These are phyloP conservation scores for Neopestalotiopsis rosae DNA, from an alignment of 2,329 filamentous ascomycete genomes.

Conservation along the genomic window DNA sequence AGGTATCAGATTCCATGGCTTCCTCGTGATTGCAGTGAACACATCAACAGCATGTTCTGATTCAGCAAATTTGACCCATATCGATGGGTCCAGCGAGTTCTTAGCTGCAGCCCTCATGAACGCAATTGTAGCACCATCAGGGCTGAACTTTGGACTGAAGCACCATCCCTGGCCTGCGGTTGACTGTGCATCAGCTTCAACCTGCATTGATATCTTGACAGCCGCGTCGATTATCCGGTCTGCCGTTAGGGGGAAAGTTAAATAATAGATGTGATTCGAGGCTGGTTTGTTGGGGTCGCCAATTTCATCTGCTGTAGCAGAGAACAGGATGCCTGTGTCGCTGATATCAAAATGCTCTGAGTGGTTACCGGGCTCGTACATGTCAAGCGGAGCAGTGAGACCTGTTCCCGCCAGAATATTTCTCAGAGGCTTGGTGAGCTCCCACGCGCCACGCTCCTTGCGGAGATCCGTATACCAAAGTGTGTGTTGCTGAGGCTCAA, in stretches of 20 bases:
- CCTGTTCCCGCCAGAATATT: background rate
- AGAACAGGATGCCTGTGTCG: background rate
- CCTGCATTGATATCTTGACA: slow-evolving; percentile 28
- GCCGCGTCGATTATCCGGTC: slow-evolving; percentile 25
- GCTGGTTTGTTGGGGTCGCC: background rate
- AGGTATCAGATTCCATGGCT: slow-evolving; percentile 35
- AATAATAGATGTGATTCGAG: slow-evolving; percentile 39
- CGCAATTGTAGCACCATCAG: slow-evolving; percentile 40
- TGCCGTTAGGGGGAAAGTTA: slow-evolving; percentile 38
- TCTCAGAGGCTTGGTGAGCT: background rate
- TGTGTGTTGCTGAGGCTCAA: slow-evolving; percentile 35
- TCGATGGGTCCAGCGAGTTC: slow-evolving; percentile 31
- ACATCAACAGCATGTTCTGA: slow-evolving; percentile 35
- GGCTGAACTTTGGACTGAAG: slow-evolving; percentile 40
- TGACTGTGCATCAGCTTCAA: background rate
- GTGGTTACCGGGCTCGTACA: background rate
- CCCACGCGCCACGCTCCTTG: background rate
- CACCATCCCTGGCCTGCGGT: slow-evolving; percentile 15
- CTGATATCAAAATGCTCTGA: background rate
- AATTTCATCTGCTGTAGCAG: background rate
- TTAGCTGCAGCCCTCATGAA: slow-evolving; percentile 37
- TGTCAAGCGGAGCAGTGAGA: background rate
- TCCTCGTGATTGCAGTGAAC: slow-evolving; percentile 31
- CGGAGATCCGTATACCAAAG: slow-evolving; percentile 40
- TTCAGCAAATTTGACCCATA: slow-evolving; percentile 37